Conservation (phyloP, 2,329 filamentous ascomycete genomes). For the Pseudogymnoascus sp. region DNA sequence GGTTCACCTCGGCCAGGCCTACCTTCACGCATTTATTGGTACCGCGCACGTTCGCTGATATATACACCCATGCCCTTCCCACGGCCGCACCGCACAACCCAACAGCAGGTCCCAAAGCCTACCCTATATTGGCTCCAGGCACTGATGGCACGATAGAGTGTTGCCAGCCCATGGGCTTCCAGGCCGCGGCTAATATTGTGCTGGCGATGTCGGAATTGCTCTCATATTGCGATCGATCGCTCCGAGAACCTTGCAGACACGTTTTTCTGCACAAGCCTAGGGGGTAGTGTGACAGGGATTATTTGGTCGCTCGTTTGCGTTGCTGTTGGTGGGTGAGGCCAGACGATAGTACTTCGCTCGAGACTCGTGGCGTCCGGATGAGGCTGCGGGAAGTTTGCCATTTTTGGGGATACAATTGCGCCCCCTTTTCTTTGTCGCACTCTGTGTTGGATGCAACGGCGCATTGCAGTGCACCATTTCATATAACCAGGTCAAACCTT, state of each 20-base stretch:
- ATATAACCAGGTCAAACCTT: not conserved
- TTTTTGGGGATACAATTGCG: not conserved
- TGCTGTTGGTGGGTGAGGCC: not conserved
- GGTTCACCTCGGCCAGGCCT: not conserved
- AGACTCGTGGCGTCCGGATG: not conserved
- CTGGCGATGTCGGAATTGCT: not conserved
- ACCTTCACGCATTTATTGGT: not conserved
- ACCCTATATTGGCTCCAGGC: not conserved
- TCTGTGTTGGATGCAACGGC: not conserved
- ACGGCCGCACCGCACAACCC: not conserved
- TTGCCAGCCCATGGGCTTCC: not conserved
- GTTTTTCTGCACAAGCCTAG: not conserved
- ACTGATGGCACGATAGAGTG: not conserved
- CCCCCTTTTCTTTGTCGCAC: not conserved
- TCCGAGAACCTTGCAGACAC: not conserved
- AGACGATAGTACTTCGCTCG: not conserved
- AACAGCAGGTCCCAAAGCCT: not conserved
- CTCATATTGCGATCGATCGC: not conserved
- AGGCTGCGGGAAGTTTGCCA: not conserved
- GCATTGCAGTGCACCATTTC: not conserved
- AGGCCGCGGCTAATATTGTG: not conserved
- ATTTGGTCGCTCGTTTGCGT: not conserved
- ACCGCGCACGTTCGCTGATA: not conserved
- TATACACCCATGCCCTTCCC: not conserved
- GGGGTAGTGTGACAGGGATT: not conserved